Base-by-base conservation (phyloP, 495 filamentous ascomycete genomes). In the Talaromyces borbonicus region DNA sequence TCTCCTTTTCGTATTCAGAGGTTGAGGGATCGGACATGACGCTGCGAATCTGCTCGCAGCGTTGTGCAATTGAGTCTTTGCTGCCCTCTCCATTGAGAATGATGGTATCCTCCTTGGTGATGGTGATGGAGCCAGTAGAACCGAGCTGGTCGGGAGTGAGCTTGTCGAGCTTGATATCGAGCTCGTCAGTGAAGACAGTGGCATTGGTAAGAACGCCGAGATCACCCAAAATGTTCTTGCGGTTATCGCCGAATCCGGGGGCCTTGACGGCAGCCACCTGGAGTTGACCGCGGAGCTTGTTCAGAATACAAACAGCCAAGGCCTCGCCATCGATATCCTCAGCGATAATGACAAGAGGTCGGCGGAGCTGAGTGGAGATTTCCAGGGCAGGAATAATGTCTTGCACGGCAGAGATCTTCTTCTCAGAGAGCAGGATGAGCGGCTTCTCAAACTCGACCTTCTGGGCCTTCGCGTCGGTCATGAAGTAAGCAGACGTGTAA, bases 401-500 rank as follows among this genome's bases (percentile, higher is more conserved):
- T 72, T 95, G 87, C 37, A 95, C 93, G 37, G 87, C 82, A 37
- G 92, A 97, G 69, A 98, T 98, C 81, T 98, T 98, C 85, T 95
- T 95, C 80, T 98, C 93, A 18, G 90, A 95, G 31, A 98, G 84
- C 19, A 98, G 84, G 67, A 98, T 88, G 55, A 98, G 72, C 52
- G 92, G 92, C 80, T 97, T 97, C 83, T 98, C 92, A 56, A 97
- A 97, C 74, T 97, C 92, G 45, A 96, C 87, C 82, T 97, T 98
- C 66, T 93, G 87, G 37, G 90, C 60, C 81, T 98, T 98, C 76
- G 88, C 71, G 60, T 98, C 92, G 70, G 92, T 98, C 77, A 97
- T 97, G 80, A 98, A 98, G 81, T 98, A 98, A 55, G 92, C 86
- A 30, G 92, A 98, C 59, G 95, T 92, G 70, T 80, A 98, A 46